These are phyloP conservation scores for Ceriops tagal DNA, from an alignment of 345 rosid genomes.

Conservation along the genomic window DNA sequence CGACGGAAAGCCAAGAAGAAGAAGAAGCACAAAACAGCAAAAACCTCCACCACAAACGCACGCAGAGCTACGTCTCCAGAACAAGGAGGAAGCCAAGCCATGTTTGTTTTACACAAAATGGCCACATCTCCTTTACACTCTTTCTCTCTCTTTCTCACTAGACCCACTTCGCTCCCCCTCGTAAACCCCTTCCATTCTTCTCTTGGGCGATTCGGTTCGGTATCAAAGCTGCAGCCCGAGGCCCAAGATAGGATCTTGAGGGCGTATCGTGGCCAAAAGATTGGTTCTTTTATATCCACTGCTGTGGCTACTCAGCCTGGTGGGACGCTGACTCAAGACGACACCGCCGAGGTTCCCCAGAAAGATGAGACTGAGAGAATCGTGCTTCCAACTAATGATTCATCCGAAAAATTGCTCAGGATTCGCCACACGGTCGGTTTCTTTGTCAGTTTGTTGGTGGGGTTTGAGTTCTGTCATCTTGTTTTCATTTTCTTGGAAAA, in stretches of 20 bases:
- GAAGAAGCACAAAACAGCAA: not conserved
- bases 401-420: conserved; percentile 65
- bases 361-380: conserved; percentile 30
- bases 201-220: conserved; percentile 36
- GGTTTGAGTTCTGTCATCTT: no score
- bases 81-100: conserved; percentile 1
- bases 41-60: conserved; percentile 13
- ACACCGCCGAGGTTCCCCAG: conserved; percentile 22
- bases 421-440: conserved; percentile 76
- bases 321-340: conserved; percentile 19
- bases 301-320: conserved; percentile 52
- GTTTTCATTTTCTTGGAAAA: no score
- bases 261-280: conserved; percentile 20
- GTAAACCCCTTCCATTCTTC: conserved; percentile 28
- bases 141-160: conserved; percentile 32
- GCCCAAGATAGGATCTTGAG: not conserved
- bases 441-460: no score
- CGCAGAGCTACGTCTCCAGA: not conserved
- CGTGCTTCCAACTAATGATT: conserved; percentile 75
- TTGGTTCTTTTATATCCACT: conserved; percentile 34
- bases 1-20: no score
- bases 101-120: conserved; percentile 31
- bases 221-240: conserved; percentile 17
- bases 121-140: conserved; percentile 40
- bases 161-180: conserved; percentile 29